These are phyloP conservation scores for Epichloe aotearoae DNA, from an alignment of 2,329 filamentous ascomycete genomes.

Conservation along the genomic window DNA sequence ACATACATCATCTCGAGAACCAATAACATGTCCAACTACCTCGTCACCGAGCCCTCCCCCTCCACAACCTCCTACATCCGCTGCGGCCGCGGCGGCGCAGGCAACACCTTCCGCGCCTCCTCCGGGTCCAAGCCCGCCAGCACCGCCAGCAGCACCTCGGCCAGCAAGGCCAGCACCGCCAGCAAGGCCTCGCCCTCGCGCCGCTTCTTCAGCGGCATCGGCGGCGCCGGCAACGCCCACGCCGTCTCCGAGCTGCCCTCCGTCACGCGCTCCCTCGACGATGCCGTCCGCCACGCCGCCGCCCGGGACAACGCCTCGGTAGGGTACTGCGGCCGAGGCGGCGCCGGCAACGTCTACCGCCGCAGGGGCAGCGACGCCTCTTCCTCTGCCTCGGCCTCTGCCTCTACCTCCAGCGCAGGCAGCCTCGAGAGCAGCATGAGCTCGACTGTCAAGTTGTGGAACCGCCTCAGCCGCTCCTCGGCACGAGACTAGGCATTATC, in stretches of 20 bases:
- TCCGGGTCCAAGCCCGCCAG: constrained; percentile 10
- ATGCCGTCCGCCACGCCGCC: constrained; percentile 31
- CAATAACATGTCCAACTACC: constrained; percentile 13
- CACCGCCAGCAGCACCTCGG: constrained; percentile 7
- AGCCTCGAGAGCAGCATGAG: constrained; percentile 24
- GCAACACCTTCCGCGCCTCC: constrained; percentile 40
- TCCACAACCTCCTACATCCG: constrained; percentile 26
- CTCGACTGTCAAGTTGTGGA: constrained; percentile 21
- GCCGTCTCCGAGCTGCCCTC: constrained; percentile 26
- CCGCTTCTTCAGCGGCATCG: constrained; percentile 52
- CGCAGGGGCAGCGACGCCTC: constrained; percentile 21
- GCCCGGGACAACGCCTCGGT: constrained; percentile 27
- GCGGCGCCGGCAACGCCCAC: constrained; percentile 52
- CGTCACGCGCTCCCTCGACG: constrained; percentile 34
- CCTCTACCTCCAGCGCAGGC: constrained; percentile 9
- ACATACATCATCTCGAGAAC: no score
- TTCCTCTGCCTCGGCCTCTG: constrained; percentile 16
- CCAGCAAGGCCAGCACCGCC: constrained; percentile 18
- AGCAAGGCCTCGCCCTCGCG: constrained; percentile 22
- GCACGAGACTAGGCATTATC: constrained; percentile 14
- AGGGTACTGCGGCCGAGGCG: constrained; percentile 54
- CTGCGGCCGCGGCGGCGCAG: constrained; percentile 42
- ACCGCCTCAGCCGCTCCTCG: constrained; percentile 20
- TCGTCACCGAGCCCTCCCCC: constrained; percentile 20
- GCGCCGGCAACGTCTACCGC: constrained; percentile 53